These are phyloP conservation scores for Brassica balearica DNA, from an alignment of 441 rosid genomes.

Conservation along the genomic window DNA sequence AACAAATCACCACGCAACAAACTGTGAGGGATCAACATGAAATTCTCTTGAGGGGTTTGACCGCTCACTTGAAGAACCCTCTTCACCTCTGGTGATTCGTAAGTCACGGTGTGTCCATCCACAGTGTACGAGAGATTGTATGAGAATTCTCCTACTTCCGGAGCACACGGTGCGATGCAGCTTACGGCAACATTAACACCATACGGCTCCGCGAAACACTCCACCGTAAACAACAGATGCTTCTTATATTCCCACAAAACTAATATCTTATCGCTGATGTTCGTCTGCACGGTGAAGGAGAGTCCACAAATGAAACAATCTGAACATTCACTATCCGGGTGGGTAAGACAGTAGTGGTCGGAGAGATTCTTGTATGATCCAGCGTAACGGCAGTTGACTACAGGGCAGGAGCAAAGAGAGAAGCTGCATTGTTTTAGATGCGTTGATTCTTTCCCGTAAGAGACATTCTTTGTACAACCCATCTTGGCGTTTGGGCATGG, in stretches of 20 bases:
- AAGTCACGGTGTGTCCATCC: conserved; percentile 19
- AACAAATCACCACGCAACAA: conserved; percentile 18
- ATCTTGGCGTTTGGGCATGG: conserved; percentile 3
- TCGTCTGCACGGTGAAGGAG: conserved; percentile 13
- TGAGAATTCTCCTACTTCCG: neutral
- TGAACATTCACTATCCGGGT: neutral
- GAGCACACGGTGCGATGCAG: conserved; percentile 22
- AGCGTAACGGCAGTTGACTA: neutral
- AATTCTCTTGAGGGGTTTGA: conserved; percentile 21
- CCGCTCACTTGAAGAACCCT: conserved; percentile 24
- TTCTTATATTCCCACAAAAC: neutral
- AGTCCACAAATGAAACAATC: neutral
- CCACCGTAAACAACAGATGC: conserved; percentile 4
- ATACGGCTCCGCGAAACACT: conserved; percentile 18
- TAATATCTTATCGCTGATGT: neutral
- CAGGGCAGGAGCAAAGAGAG: neutral
- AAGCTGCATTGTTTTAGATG: neutral
- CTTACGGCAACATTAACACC: conserved; percentile 26
- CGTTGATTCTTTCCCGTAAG: conserved; percentile 8
- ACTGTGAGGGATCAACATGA: conserved; percentile 26
- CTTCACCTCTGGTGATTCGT: conserved; percentile 22
- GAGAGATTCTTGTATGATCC: neutral
- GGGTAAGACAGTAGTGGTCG: neutral
- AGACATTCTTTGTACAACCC: neutral
- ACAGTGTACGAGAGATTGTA: conserved; percentile 12